These are phyloP conservation scores for Emmonsia crescens DNA, from an alignment of 2,329 filamentous ascomycete species.

Conservation along the genomic window DNA sequence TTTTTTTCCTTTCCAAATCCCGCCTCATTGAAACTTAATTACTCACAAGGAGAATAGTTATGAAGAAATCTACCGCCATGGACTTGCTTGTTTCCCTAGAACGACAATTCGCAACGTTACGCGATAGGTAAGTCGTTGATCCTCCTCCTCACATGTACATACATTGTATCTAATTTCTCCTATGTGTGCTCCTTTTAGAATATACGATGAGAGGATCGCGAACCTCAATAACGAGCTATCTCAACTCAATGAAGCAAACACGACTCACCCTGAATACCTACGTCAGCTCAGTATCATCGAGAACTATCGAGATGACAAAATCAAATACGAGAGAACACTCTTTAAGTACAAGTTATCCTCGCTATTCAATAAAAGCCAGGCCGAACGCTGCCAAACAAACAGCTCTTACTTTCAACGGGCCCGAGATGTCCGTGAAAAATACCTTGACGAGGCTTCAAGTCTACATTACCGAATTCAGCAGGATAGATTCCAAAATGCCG, in stretches of 20 bases:
- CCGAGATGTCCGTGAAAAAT: constrained; percentile 68
- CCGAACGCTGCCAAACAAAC: constrained; percentile 74
- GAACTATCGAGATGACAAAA: constrained; percentile 67
- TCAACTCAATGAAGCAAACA: constrained; percentile 47
- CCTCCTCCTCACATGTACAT: not conserved
- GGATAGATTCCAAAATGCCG: constrained; percentile 67
- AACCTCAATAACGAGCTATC: constrained; percentile 61
- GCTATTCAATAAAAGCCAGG: constrained; percentile 63
- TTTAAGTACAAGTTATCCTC: constrained; percentile 63
- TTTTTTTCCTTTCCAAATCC: not conserved
- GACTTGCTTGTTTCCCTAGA: constrained; percentile 72
- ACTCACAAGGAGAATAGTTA: constrained; percentile 43
- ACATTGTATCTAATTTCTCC: not conserved
- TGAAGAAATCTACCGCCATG: constrained; percentile 68
- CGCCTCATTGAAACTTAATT: not conserved
- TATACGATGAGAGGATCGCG: constrained; percentile 80
- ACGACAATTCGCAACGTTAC: constrained; percentile 75
- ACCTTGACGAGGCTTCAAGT: constrained; percentile 70
- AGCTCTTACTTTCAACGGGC: constrained; percentile 83
- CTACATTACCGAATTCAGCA: constrained; percentile 90
- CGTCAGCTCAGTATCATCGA: constrained; percentile 83
- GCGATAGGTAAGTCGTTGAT: constrained; percentile 45
- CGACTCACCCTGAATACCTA: constrained; percentile 79
- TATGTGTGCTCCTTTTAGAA: constrained; percentile 39
- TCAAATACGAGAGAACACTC: constrained; percentile 63